Conservation (phyloP, 768 basidiomycete species). For the Harrya chromipes region DNA sequence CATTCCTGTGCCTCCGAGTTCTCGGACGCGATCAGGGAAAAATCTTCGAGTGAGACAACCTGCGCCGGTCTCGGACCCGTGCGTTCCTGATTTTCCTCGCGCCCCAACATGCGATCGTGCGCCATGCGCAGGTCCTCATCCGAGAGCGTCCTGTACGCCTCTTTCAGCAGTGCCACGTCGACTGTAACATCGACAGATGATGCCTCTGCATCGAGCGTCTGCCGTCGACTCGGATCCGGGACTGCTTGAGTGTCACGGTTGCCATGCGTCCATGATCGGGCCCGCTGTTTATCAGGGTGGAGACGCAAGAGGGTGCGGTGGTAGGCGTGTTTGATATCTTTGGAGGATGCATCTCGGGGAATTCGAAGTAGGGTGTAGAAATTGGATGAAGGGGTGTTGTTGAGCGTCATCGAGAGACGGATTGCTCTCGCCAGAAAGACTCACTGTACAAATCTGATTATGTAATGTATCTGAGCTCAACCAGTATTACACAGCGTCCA, state of each 20-base stretch:
- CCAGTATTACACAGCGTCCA: too few species aligned
- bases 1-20: constrained; percentile 33
- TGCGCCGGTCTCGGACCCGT: constrained; percentile 66
- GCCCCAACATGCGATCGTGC: constrained; percentile 43
- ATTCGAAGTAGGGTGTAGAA: constrained; percentile 62
- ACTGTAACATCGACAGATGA: neutral
- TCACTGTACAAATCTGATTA: too few species aligned
- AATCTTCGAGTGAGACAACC: constrained; percentile 75
- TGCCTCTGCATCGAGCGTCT: neutral
- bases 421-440: neutral
- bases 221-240: neutral
- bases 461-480: too few species aligned
- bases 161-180: constrained; percentile 59
- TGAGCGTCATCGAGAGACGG: neutral
- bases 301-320: constrained; percentile 58
- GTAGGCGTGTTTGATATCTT: constrained; percentile 68
- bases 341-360: constrained; percentile 43
- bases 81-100: neutral
- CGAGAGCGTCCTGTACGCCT: constrained; percentile 65
- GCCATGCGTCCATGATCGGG: too few species aligned
- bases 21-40: constrained; percentile 23
- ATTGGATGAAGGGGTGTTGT: constrained; percentile 30
- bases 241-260: too few species aligned
- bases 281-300: constrained; percentile 59
- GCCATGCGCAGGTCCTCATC: constrained; percentile 43